phyloP scores from a whole-genome alignment of 1,284 basidiomycete genomes.

The Ceratobasidium sp. region DNA sequence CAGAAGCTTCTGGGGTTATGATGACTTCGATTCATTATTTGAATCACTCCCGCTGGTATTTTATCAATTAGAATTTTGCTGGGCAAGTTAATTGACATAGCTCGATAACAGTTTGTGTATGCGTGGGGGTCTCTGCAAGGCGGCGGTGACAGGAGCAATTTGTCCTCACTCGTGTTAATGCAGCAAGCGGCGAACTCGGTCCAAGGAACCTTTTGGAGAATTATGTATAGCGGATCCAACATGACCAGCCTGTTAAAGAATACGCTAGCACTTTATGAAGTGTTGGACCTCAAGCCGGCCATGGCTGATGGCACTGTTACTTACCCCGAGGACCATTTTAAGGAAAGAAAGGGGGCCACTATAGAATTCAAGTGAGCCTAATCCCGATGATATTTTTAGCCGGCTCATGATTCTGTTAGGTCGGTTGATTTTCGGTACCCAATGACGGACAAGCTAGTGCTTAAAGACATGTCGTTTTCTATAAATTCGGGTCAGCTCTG shows the following conservation, averaged over 20 bases:
- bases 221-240: constrained; percentile 15
- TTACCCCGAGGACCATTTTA: constrained; percentile 14
- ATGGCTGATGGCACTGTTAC: constrained; percentile 25
- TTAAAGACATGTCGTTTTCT: constrained; percentile 40
- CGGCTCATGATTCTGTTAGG: constrained; percentile 6
- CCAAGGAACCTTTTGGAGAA: constrained; percentile 17
- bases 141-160: not conserved
- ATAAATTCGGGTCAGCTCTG: constrained; percentile 41
- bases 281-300: constrained; percentile 28
- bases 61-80: not conserved
- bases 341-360: constrained; percentile 11
- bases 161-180: constrained; percentile 25
- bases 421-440: constrained; percentile 42
- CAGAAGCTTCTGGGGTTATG: not conserved
- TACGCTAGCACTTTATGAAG: constrained; percentile 23
- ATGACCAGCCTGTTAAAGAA: constrained; percentile 30
- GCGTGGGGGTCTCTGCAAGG: constrained; percentile 15
- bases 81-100: too few species aligned
- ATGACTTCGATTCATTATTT: constrained; percentile 24
- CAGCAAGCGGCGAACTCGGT: constrained; percentile 24
- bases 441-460: constrained; percentile 25
- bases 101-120: constrained; percentile 7
- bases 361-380: constrained; percentile 31
- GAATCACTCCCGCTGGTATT: constrained; percentile 24
- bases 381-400: not conserved